A percentile compares a stretch with the other conserved stretches of the same genome.
Conservation (phyloP, 73 alveolate species). For the Strombidium stylifer region DNA sequence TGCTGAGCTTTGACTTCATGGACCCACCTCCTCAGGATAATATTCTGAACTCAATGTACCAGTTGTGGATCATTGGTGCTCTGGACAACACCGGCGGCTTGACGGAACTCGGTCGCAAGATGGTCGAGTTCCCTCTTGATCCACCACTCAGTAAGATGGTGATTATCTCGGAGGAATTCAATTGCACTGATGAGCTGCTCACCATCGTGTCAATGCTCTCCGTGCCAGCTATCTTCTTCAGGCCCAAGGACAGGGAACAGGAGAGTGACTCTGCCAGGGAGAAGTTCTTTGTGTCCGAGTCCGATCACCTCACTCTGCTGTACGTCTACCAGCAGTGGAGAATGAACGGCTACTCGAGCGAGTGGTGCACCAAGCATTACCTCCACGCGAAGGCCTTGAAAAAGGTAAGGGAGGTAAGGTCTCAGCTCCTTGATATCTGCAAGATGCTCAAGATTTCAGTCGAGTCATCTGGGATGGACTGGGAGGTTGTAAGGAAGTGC, state of each 20-base stretch:
- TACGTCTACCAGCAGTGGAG: constrained; percentile 99
- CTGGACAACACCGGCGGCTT: constrained; percentile 96
- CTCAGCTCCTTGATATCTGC: constrained; percentile 90
- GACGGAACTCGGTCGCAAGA: constrained; percentile 97
- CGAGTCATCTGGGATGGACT: constrained; percentile 84
- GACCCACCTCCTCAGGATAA: constrained; percentile 99
- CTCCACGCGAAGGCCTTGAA: constrained; percentile 97
- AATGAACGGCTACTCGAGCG: constrained; percentile 81
- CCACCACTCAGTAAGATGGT: constrained; percentile 99
- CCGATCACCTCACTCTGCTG: constrained; percentile 99
- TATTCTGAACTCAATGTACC: constrained; percentile 99
- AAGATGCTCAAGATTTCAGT: constrained; percentile 81
- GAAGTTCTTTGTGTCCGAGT: constrained; percentile 99
- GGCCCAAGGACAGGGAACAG: constrained; percentile 99
- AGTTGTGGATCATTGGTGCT: constrained; percentile 99
- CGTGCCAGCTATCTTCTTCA: constrained; percentile 97
- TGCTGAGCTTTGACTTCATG: constrained; percentile 99
- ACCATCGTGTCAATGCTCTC: constrained; percentile 99
- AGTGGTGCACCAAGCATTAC: constrained; percentile 98
- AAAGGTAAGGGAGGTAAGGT: constrained; percentile 96
- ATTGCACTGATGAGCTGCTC: constrained; percentile 94
- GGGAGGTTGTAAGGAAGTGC: constrained; percentile 98
- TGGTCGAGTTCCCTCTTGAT: constrained; percentile 99
- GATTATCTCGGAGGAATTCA: constrained; percentile 87
- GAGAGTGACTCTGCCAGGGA: constrained; percentile 99